Percentiles rank a stretch among this genome's conserved stretches.
These are phyloP conservation scores for Pleurotus platypus DNA, from an alignment of 768 basidiomycete species.

Conservation along the genomic window DNA sequence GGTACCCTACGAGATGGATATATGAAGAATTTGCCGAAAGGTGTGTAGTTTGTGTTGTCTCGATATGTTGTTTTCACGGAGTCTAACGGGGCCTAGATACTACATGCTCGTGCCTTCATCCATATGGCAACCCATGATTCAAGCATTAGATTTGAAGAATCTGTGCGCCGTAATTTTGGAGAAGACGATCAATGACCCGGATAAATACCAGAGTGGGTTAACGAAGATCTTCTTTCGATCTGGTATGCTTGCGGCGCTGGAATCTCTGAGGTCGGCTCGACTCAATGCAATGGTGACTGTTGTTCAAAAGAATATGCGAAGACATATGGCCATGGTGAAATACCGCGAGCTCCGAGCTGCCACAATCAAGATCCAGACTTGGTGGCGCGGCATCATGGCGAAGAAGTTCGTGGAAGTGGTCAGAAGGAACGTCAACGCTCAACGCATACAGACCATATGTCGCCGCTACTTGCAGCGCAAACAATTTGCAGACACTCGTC, in stretches of 20 bases:
- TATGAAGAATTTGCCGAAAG: slow-evolving; percentile 98
- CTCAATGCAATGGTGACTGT: slow-evolving; percentile 91
- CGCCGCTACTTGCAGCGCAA: slow-evolving; percentile 74
- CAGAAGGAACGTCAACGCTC: slow-evolving; percentile 71
- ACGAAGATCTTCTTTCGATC: slow-evolving; percentile 99
- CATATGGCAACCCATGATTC: slow-evolving; percentile 85
- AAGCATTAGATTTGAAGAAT: slow-evolving; percentile 70
- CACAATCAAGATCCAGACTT: slow-evolving; percentile 85
- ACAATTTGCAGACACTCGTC: slow-evolving; percentile 59
- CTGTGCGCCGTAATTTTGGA: slow-evolving; percentile 85
- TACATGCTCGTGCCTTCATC: slow-evolving; percentile 93
- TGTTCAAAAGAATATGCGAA: slow-evolving; percentile 95
- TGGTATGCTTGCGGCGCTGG: slow-evolving; percentile 95
- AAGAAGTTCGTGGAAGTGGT: slow-evolving; percentile 65
- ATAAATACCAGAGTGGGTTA: slow-evolving; percentile 95
- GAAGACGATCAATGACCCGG: slow-evolving; percentile 84
- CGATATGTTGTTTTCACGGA: neutral
- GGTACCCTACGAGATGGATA: slow-evolving; percentile 97
- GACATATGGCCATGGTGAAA: slow-evolving; percentile 77
- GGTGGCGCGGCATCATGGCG: slow-evolving; percentile 91
- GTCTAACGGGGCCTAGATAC: slow-evolving; percentile 55
- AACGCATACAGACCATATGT: slow-evolving; percentile 68
- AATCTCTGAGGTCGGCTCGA: slow-evolving; percentile 83
- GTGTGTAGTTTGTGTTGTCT: slow-evolving; percentile 38
- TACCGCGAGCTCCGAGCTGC: slow-evolving; percentile 69